Evolutionary conservation across 345 rosid species (phyloP), one percentile per base, ranked within the genome.

Genomic region (Arabidopsis suecica): DNA sequence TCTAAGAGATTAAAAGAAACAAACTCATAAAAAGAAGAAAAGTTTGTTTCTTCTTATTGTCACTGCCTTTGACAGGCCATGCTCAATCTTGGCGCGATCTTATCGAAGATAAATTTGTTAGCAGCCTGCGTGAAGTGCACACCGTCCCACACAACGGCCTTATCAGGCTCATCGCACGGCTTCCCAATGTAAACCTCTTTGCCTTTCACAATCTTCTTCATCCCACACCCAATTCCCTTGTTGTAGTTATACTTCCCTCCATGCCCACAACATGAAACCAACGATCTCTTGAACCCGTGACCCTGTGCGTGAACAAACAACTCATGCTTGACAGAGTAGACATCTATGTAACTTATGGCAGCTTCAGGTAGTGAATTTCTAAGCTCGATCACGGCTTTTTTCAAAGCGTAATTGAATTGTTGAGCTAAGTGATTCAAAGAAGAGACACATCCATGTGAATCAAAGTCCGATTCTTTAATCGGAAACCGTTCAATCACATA

Each of bases 161-260:
- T 81, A 4, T 66, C 61, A 36, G 83, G 83, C 55, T 81, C 72
- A 16, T 77, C 71, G 10, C 81, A 81, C 1, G 93, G 64, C 51
- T 74, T 82, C 9, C 85, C 97, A n/a, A 86, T 62, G 68, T 84
- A 40, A 30, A 84, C 51, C 64, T 87, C 81, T 76, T 77, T 84
- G 10, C 91, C 96, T 28, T 59, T 50, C 61, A 74, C 78, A 23
- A 3, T 80, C n/a, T 55, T 55, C 73, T 69, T 84, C 28, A 49
- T 79, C 12, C 97, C 97, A 58, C 97, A 88, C 0, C 89, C 83
- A 34, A 81, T 68, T 28, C 80, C 2, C 49, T 60, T 78, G 64
- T 83, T 85, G 78, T 81, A 91, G 51, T 91, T 91, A 45, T 87
- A 87, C 79, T 82, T 88, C 18, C 98, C 98, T 13, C 97, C 97